Percentiles rank a stretch among this genome's conserved stretches.
phyloP scores from a whole-genome alignment of 1,284 basidiomycete species.

The Porodaedalea pini region DNA sequence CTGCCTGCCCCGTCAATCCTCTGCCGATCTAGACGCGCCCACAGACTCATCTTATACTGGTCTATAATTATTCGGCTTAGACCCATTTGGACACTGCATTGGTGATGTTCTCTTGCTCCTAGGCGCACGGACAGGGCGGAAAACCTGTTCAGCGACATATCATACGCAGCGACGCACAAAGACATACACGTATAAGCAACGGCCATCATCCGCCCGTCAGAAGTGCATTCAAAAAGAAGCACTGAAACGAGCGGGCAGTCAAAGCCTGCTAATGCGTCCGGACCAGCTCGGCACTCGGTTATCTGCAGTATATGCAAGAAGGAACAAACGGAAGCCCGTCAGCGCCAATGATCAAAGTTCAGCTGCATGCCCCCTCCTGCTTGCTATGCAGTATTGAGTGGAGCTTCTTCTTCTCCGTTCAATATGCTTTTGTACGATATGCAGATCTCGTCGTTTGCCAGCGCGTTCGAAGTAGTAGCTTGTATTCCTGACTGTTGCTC shows the following conservation, averaged over 20 bases:
- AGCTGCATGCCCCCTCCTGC: not conserved
- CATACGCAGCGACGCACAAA: not conserved
- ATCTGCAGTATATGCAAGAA: not conserved
- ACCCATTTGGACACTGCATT: not conserved
- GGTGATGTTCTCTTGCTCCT: not conserved
- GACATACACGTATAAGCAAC: not conserved
- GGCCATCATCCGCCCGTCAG: not conserved
- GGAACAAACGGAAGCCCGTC: conserved; percentile 10
- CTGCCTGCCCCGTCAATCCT: not conserved
- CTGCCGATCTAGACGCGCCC: not conserved
- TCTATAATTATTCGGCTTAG: not conserved
- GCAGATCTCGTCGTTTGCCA: not conserved
- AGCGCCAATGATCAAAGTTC: conserved; percentile 1
- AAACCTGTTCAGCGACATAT: not conserved
- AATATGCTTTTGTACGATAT: not conserved
- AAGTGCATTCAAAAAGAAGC: not conserved
- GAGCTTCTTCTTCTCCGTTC: not conserved
- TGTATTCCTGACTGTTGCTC: not conserved
- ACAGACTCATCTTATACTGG: not conserved
- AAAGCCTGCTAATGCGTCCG: not conserved
- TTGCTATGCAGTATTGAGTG: not conserved
- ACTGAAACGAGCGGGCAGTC: not conserved
- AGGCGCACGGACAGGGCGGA: not conserved
- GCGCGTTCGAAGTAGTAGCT: not conserved
- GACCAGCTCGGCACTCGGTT: not conserved